Evolutionary conservation across 371 early-diverging fungal genomes (phyloP), one percentile per base, ranked within the genome.

Genomic region (Chytridiales sp.): DNA sequence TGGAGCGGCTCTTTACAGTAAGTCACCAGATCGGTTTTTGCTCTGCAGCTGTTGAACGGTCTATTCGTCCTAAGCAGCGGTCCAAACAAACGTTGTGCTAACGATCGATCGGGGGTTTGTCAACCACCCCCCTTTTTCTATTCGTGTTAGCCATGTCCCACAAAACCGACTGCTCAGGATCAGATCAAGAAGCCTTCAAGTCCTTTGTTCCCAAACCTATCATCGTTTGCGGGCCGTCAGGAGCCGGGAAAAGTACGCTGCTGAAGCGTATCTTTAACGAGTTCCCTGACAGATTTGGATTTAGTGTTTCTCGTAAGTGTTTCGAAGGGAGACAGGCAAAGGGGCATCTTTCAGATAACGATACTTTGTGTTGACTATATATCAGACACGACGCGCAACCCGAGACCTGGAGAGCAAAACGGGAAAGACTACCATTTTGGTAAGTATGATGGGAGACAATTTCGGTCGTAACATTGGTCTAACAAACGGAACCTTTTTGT

Each of bases 301-400:
- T 98, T 78, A 92, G 91, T 70, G 87, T 99, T 29, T 98, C 99
- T 41, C 93, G 92, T 92, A 85, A 77, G 84, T 75, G 13, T n/a
- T 47, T 15, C 13, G 27, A n/a, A n/a, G n/a, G n/a, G n/a, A n/a
- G n/a, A n/a, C n/a, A n/a, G 3, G 29, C 5, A 32, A 9, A 43
- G 32, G 5, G 40, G 40, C 8, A 8, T 30, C 17, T 19, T 19
- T 40, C 19, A 9, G 39, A 38, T 19, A n/a, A n/a, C n/a, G 39
- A n/a, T 38, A 9, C 11, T 11, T 9, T 11, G 39, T 38, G 35
- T 21, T 24, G 32, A 41, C 51, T 19, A 15, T 19, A 9, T 13
- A 35, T 93, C 94, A 56, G 91, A 99, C 74, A 99, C 99, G 15
- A 97, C 99, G 11, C 89, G 99, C 42, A 65, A 71, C n/a, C 95